Evolutionary conservation across 2,329 filamentous ascomycete genomes (phyloP).

Genomic region (Diaporthe helianthi): DNA sequence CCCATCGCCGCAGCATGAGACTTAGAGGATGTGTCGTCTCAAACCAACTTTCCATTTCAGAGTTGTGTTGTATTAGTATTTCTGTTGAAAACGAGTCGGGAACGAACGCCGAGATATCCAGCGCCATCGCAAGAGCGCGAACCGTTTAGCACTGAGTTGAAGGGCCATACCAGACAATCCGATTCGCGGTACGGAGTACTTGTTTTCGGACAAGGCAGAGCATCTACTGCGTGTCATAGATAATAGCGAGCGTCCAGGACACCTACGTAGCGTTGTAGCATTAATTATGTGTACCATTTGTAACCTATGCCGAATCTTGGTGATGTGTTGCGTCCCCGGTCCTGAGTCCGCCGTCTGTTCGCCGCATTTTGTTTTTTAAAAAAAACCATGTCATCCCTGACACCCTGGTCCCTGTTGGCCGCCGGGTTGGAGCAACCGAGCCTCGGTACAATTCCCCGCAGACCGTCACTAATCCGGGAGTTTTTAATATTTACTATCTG

Average conservation of each 20-base stretch:
- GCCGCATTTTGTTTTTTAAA: neutral
- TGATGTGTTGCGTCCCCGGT: neutral
- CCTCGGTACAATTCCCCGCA: conserved; percentile 34
- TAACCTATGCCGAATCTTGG: too few relatives aligned
- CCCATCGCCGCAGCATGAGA: conserved; percentile 18
- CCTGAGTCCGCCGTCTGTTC: neutral
- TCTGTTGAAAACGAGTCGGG: neutral
- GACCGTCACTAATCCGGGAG: conserved; percentile 24
- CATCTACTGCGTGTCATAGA: neutral
- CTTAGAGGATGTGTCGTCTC: neutral
- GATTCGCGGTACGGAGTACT: neutral
- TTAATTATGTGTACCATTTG: neutral
- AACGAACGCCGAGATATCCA: conserved; percentile 30
- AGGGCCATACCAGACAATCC: neutral
- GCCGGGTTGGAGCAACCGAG: conserved; percentile 26
- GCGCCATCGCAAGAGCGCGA: conserved; percentile 17
- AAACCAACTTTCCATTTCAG: neutral
- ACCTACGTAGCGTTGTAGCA: neutral
- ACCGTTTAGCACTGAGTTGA: conserved; percentile 30
- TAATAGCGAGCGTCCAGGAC: neutral
- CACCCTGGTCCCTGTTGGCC: neutral
- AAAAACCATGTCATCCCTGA: neutral
- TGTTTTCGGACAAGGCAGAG: neutral
- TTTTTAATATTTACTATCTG: neutral
- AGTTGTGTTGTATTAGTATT: conserved; percentile 23